A percentile compares a stretch with the other conserved stretches of the same genome.
Conservation (phyloP, 2,329 filamentous ascomycete genomes). For the Xylaria sp. region DNA sequence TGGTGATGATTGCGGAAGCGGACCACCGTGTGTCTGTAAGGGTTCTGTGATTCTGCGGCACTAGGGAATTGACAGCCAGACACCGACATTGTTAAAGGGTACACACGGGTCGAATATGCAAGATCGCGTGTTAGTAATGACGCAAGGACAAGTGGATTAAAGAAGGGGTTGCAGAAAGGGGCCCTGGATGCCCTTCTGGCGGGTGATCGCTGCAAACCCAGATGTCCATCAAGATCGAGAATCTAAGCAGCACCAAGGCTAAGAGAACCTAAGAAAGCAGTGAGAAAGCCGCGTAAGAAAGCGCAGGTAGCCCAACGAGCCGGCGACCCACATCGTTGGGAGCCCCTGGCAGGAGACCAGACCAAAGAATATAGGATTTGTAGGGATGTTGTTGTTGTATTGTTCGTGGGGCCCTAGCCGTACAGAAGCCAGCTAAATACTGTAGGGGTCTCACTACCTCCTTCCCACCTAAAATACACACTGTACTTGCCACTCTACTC, state of each 20-base stretch:
- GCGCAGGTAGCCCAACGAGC: slow-evolving; percentile 16
- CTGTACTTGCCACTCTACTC: no score
- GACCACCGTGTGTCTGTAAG: slow-evolving; percentile 4
- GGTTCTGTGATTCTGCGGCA: slow-evolving; percentile 2
- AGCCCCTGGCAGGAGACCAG: slow-evolving; percentile 10
- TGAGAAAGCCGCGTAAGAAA: not conserved
- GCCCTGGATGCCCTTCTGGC: slow-evolving; percentile 5
- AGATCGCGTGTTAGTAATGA: slow-evolving; percentile 21
- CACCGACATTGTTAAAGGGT: slow-evolving; percentile 9
- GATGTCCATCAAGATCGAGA: slow-evolving; percentile 27
- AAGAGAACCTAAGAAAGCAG: not conserved
- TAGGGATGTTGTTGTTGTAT: no score
- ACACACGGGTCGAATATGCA: slow-evolving; percentile 3
- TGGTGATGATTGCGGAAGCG: slow-evolving; percentile 15
- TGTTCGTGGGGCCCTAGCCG: no score
- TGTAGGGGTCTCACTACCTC: no score
- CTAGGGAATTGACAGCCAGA: slow-evolving; percentile 3
- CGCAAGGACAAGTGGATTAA: slow-evolving; percentile 3
- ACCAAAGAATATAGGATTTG: no score
- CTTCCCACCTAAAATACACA: no score
- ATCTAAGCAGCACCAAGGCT: not conserved
- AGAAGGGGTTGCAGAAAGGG: not conserved
- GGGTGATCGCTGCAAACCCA: slow-evolving; percentile 21
- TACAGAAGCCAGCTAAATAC: no score
- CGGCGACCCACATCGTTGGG: slow-evolving; percentile 22